Evolutionary conservation across 1,139 yeast genomes (phyloP).

Genomic region (Suhomyces yuchorum): DNA sequence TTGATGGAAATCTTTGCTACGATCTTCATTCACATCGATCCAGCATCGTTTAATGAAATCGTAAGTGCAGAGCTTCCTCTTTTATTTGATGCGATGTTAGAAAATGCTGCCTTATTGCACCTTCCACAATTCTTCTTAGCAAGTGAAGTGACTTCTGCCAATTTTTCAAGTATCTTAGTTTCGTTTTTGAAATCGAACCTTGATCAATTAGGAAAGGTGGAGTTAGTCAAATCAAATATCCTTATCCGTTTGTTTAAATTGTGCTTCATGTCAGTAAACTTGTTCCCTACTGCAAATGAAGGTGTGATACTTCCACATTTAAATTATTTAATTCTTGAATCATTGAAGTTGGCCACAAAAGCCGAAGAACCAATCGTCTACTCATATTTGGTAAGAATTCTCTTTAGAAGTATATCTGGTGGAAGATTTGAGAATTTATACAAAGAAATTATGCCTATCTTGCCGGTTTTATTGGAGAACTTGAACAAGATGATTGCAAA

Average conservation of each 20-base stretch:
- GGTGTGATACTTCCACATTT: conserved; percentile 84
- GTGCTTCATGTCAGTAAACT: conserved; percentile 92
- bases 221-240: conserved; percentile 76
- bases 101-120: conserved; percentile 84
- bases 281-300: conserved; percentile 88
- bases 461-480: conserved; percentile 84
- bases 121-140: conserved; percentile 94
- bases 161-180: conserved; percentile 84
- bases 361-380: conserved; percentile 91
- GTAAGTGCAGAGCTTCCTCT: conserved; percentile 79
- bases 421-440: conserved; percentile 91
- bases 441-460: conserved; percentile 87
- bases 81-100: conserved; percentile 76
- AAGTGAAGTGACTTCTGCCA: conserved; percentile 89
- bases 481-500: conserved; percentile 80
- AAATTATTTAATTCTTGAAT: conserved; percentile 76
- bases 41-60: conserved; percentile 93
- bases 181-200: conserved; percentile 74
- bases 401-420: conserved; percentile 94
- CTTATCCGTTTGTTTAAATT: conserved; percentile 83
- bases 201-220: conserved; percentile 78
- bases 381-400: conserved; percentile 81
- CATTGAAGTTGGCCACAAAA: conserved; percentile 78
- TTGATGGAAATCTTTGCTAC: conserved; percentile 95
- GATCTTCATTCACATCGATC: conserved; percentile 90